Percentiles rank a stretch among this genome's conserved stretches.
Evolutionary conservation across 805 yeast species (phyloP).

Genomic region (Wickerhamiella bombiphila): DNA sequence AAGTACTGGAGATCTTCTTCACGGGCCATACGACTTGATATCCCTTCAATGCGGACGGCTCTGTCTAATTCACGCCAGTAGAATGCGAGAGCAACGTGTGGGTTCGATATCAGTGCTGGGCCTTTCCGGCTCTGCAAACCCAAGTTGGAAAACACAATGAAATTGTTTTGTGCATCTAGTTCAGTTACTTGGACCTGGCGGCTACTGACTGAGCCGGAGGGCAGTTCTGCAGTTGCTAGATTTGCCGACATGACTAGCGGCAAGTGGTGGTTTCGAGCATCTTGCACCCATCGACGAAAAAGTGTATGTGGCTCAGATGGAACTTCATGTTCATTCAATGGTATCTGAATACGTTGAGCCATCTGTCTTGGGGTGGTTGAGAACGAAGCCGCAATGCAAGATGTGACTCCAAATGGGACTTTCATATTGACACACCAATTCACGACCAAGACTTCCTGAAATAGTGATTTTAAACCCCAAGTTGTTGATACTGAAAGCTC

Average conservation of each 20-base stretch:
- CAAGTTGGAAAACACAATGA: constrained; percentile 84
- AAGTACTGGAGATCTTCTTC: constrained; percentile 67
- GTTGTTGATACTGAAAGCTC: too few species aligned
- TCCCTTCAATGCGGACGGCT: constrained; percentile 86
- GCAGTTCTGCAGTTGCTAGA: constrained; percentile 74
- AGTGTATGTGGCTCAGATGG: constrained; percentile 35
- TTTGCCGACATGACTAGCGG: constrained; percentile 66
- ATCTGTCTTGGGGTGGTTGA: too few species aligned
- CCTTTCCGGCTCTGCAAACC: constrained; percentile 68
- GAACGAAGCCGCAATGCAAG: too few species aligned
- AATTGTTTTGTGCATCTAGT: constrained; percentile 57
- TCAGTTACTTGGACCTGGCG: constrained; percentile 78
- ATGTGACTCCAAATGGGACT: too few species aligned
- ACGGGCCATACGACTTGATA: constrained; percentile 50
- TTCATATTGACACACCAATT: too few species aligned
- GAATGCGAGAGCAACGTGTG: constrained; percentile 67
- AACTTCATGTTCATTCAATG: constrained; percentile 46
- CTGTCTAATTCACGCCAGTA: constrained; percentile 86
- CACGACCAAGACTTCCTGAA: too few species aligned
- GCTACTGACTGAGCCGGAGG: constrained; percentile 75
- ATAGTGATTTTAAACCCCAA: too few species aligned
- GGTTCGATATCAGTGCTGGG: constrained; percentile 51
- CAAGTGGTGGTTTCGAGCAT: constrained; percentile 44
- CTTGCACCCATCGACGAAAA: constrained; percentile 72
- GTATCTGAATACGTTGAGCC: too few species aligned